Percentiles rank a stretch among this genome's conserved stretches.
Conservation (phyloP, 306 rosid species). For the Quercus dentata region DNA sequence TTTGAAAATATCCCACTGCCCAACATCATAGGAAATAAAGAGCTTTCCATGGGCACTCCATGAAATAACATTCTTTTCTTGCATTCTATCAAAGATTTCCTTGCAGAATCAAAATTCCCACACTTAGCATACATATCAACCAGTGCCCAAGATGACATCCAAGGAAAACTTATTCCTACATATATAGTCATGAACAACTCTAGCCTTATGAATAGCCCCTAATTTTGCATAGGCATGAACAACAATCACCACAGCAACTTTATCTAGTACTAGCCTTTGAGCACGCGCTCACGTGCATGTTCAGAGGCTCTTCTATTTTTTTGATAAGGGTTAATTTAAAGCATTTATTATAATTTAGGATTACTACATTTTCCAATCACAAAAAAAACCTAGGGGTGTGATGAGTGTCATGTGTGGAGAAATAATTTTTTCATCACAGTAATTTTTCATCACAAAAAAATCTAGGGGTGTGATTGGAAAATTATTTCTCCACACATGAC, state of each 20-base stretch:
- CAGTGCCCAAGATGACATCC: conserved; percentile 69
- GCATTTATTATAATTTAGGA: no score
- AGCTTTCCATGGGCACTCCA: conserved; percentile 75
- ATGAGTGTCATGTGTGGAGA: no score
- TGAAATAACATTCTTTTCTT: conserved; percentile 61
- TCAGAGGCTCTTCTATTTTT: no score
- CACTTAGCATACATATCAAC: conserved; percentile 81
- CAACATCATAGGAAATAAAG: conserved; percentile 54
- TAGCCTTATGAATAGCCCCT: conserved; percentile 72
- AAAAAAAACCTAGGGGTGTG: no score
- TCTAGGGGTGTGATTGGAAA: no score
- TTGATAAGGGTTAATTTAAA: no score
- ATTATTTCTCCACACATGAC: no score
- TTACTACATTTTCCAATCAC: no score
- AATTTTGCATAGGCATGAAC: conserved; percentile 74
- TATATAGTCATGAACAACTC: conserved; percentile 48
- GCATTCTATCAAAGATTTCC: conserved; percentile 62
- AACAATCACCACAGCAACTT: conserved; percentile 60
- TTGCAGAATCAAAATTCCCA: conserved; percentile 59
- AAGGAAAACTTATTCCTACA: conserved; percentile 37
- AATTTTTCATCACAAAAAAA: no score
- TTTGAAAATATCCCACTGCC: conserved; percentile 48
- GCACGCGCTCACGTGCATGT: no score
- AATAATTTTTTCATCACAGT: no score
- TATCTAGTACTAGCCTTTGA: conserved; percentile 39